phyloP scores from a whole-genome alignment of 257 asterid genomes.

The Solanum peruvianum region DNA sequence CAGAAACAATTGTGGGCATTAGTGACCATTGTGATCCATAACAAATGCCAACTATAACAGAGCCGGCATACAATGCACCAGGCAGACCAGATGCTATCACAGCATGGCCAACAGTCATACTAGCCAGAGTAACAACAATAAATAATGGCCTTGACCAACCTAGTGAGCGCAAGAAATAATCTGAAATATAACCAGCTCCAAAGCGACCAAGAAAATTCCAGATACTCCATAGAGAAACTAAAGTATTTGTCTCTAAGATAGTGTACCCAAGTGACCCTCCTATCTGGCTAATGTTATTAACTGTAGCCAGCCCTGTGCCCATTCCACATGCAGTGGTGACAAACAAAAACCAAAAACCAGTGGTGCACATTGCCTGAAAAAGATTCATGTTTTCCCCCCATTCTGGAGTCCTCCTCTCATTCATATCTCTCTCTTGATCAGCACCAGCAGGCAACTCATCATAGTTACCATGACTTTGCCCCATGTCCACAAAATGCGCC shows the following conservation, averaged over 20 bases:
- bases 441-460: conserved; percentile 25
- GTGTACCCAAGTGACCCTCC: conserved; percentile 83
- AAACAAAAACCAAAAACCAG: conserved; percentile 77
- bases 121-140: conserved; percentile 41
- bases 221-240: conserved; percentile 87
- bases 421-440: conserved; percentile 23
- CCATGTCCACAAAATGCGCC: conserved; percentile 2
- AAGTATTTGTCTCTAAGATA: conserved; percentile 33
- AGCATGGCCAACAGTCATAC: conserved; percentile 61
- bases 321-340: conserved; percentile 76
- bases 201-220: conserved; percentile 88
- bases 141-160: conserved; percentile 67
- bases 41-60: conserved; percentile 65
- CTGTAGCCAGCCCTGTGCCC: conserved; percentile 91
- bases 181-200: conserved; percentile 78
- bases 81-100: conserved; percentile 57
- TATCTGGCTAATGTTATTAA: conserved; percentile 87
- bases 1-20: conserved; percentile 82
- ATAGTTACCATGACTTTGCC: conserved; percentile 28
- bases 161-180: conserved; percentile 40
- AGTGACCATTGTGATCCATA: conserved; percentile 95
- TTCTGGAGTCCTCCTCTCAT: conserved; percentile 3
- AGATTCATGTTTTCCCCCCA: conserved; percentile 37
- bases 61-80: conserved; percentile 56
- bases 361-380: conserved; percentile 46